Evolutionary conservation across 768 basidiomycete genomes (phyloP).

Genomic region (Rossbeevera mucosa): DNA sequence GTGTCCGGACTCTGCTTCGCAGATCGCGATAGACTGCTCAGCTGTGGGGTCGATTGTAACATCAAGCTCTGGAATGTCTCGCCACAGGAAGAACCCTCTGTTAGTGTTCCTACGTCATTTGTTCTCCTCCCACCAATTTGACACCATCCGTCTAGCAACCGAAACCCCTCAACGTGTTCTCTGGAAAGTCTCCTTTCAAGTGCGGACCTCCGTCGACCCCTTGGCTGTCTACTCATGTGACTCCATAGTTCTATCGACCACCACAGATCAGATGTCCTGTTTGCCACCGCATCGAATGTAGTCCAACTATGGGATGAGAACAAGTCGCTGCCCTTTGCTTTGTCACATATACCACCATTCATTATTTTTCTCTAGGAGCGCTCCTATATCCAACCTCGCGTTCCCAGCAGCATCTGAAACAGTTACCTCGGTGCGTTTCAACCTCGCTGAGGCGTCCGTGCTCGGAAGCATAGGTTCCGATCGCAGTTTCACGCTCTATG

Average conservation of each 20-base stretch:
- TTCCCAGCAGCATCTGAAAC: conserved; percentile 89
- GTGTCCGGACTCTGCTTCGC: conserved; percentile 79
- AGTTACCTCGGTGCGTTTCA: conserved; percentile 84
- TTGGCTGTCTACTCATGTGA: background rate
- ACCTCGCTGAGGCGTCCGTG: conserved; percentile 88
- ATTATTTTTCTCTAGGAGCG: conserved; percentile 48
- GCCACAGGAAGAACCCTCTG: conserved; percentile 35
- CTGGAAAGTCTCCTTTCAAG: conserved; percentile 91
- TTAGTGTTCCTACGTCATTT: conserved; percentile 21
- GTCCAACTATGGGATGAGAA: conserved; percentile 99
- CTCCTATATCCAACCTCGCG: conserved; percentile 80
- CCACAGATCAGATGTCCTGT: conserved; percentile 81
- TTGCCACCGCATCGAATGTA: conserved; percentile 88
- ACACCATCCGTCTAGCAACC: conserved; percentile 27
- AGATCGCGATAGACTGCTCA: conserved; percentile 57
- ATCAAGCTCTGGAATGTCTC: conserved; percentile 75
- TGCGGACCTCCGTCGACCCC: conserved; percentile 32
- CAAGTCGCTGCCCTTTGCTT: conserved; percentile 44
- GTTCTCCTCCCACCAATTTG: background rate
- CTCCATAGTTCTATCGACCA: conserved; percentile 82
- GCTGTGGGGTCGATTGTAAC: conserved; percentile 78
- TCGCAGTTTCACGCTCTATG: conserved; percentile 92
- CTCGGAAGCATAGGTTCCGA: conserved; percentile 95
- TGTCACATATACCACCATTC: background rate
- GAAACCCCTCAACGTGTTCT: conserved; percentile 71